phyloP scores from a whole-genome alignment of 441 rosid genomes.

The Pelargonium myrrhifolium region DNA sequence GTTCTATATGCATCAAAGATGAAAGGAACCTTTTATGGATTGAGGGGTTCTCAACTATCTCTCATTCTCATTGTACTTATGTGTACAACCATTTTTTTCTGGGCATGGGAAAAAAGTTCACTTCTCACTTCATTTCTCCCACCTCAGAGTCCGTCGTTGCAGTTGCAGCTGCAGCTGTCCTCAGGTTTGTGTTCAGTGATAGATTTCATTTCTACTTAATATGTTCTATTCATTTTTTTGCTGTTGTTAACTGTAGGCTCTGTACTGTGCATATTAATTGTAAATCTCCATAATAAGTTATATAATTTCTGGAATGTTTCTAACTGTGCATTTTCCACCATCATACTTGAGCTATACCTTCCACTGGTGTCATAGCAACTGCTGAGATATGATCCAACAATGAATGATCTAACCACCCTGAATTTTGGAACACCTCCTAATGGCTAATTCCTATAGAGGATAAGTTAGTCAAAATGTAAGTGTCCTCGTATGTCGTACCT shows the following conservation, averaged over 20 bases:
- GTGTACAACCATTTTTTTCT: conserved; percentile 48
- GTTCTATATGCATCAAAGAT: conserved; percentile 37
- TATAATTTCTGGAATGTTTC: not conserved
- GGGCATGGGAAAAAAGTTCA: conserved; percentile 68
- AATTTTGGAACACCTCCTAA: no score
- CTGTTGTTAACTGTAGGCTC: not conserved
- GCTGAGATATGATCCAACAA: no score
- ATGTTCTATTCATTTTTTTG: not conserved
- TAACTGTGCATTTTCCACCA: no score
- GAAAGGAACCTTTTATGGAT: conserved; percentile 51
- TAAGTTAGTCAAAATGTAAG: no score
- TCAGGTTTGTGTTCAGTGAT: conserved; percentile 36
- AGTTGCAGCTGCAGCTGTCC: conserved; percentile 25
- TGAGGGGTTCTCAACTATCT: conserved; percentile 49
- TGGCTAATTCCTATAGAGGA: no score
- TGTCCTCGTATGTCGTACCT: no score
- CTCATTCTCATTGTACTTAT: conserved; percentile 52
- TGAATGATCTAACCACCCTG: no score
- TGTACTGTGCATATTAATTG: not conserved
- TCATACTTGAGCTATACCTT: no score
- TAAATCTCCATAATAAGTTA: not conserved
- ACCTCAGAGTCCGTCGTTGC: conserved; percentile 34
- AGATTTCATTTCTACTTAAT: not conserved
- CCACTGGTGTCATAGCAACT: no score
- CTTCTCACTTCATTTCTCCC: conserved; percentile 43